These are phyloP conservation scores for Emmonsiellopsis sp. DNA, from an alignment of 2,329 filamentous ascomycete species.

Conservation along the genomic window DNA sequence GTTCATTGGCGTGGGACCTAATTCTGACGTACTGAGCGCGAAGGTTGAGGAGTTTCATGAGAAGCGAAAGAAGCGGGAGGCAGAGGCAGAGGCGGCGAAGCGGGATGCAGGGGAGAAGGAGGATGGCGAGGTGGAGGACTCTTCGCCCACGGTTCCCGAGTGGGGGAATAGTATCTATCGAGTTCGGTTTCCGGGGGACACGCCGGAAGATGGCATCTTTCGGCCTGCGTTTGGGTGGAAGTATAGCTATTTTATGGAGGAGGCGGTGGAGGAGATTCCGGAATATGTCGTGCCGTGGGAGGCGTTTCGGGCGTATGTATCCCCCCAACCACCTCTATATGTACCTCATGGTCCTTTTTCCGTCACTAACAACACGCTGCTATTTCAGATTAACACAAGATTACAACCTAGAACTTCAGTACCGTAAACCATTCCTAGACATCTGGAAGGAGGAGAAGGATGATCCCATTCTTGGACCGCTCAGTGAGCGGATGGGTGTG, in stretches of 20 bases:
- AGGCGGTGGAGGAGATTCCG: conserved; percentile 90
- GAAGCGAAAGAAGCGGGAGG: conserved; percentile 34
- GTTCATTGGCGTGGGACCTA: conserved; percentile 93
- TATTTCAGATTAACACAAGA: conserved; percentile 64
- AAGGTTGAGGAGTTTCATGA: conserved; percentile 71
- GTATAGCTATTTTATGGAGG: conserved; percentile 91
- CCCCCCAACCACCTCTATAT: background rate
- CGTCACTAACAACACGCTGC: background rate
- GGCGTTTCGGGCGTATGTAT: conserved; percentile 67
- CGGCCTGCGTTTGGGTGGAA: conserved; percentile 95
- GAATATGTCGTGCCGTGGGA: conserved; percentile 99
- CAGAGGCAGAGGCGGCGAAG: conserved; percentile 30
- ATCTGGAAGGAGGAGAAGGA: conserved; percentile 90
- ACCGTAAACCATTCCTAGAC: conserved; percentile 81
- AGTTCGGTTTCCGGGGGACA: conserved; percentile 75
- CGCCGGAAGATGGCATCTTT: conserved; percentile 80
- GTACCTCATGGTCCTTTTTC: background rate
- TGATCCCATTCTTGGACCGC: conserved; percentile 64
- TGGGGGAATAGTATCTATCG: conserved; percentile 94
- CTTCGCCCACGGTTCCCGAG: conserved; percentile 55
- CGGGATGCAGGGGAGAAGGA: conserved; percentile 25
- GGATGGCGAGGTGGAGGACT: conserved; percentile 47
- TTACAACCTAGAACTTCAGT: conserved; percentile 92
- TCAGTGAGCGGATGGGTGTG: conserved; percentile 96
- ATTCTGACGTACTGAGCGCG: conserved; percentile 78